Percentiles rank a stretch among this genome's conserved stretches.
phyloP scores from a whole-genome alignment of 148 eudicot genomes.

The Diospyros kaki region DNA sequence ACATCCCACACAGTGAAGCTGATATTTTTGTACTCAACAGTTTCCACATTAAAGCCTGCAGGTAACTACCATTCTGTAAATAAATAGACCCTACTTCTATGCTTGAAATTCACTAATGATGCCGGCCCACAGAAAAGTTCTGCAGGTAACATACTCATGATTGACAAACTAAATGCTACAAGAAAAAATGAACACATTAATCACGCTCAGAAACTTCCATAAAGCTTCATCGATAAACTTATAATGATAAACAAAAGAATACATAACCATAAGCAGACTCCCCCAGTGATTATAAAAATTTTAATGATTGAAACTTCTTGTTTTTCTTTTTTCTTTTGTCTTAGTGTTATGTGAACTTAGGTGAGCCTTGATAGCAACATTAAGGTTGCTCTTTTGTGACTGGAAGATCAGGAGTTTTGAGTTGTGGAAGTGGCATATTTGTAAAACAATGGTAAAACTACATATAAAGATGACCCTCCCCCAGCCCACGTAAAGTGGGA shows the following conservation, averaged over 20 bases:
- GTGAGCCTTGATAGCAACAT: no score
- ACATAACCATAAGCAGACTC: neutral
- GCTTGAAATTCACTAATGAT: neutral
- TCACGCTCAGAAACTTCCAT: neutral
- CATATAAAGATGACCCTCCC: no score
- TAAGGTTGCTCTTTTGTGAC: no score
- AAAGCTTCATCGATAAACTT: neutral
- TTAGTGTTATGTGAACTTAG: no score
- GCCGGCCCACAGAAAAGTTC: neutral
- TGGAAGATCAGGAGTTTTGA: no score
- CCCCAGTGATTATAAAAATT: neutral
- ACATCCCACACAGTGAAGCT: conserved; percentile 84
- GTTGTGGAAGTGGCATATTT: no score
- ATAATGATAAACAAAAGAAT: neutral
- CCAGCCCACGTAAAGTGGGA: no score
- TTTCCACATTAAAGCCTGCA: conserved; percentile 64
- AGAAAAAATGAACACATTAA: neutral
- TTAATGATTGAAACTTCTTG: neutral
- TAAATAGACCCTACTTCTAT: neutral
- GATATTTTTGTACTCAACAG: conserved; percentile 71
- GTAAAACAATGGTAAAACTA: no score
- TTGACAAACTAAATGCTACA: neutral
- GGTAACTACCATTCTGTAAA: conserved; percentile 1
- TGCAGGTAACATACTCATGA: neutral
- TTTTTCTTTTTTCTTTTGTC: no score